Base-by-base conservation (phyloP, 2,329 filamentous ascomycete species). In the Phialocephala subalpina region DNA sequence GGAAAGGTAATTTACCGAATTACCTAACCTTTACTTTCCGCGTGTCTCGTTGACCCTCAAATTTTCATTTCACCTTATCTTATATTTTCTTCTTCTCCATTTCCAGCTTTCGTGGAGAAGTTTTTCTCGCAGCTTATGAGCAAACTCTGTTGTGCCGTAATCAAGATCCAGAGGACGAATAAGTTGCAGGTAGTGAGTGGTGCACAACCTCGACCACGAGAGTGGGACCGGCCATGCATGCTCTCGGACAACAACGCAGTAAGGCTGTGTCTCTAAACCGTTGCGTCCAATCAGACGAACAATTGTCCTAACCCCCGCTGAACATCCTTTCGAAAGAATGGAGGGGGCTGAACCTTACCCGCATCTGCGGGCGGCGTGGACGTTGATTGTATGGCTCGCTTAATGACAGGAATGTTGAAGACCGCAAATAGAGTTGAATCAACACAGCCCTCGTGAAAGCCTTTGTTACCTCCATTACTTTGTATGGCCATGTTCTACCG, bases 251-350 rank as follows among this genome's bases (percentile, higher is more conserved):
- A 49, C 25, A 53, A 29, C 25, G 20, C 11, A 56, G 25, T 56
- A 62, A 38, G 49, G 60, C 49, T 62, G 36, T 62, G 60, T 56
- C 29, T 53, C 45, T 40, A 40, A 53, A 61, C 38, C 2, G 49
- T 45, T 52, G 20, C 14, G n/a, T 25, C 49, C 49, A 62, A 45
- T 40, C 3, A 55, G 22, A 14, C 20, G 36, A 27, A 47, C 36
- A 11, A 18, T 33, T 33, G 25, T 11, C n/a, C 38, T 14, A 29
- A 53, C 12, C 49, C 49, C 49, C 22, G 25, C n/a, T 14, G 27
- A 3, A 33, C 49, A 53, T 33, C 49, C 38, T 49, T 29, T 29
- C 29, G 29, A 18, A 16, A 53, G 12, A 29, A 27, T 12, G 18
- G 12, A 33, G 25, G 40, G 58, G 38, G 38, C 40, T 35, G 38